These are phyloP conservation scores for Quercus robur DNA, from an alignment of 306 rosid species.

Conservation along the genomic window DNA sequence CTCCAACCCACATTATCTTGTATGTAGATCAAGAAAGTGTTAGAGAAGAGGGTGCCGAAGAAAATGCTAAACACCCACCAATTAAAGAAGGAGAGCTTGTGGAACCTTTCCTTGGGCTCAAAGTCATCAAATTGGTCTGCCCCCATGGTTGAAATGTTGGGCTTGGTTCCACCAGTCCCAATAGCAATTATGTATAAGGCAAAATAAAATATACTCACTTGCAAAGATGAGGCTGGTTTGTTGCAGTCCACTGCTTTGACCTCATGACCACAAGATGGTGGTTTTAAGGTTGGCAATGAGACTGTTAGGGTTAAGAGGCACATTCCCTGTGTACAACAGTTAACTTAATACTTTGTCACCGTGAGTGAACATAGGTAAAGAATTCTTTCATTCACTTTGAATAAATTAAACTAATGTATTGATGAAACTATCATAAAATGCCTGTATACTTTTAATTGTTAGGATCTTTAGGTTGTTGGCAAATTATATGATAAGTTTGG, in stretches of 20 bases:
- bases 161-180: constrained; percentile 86
- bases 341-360: neutral
- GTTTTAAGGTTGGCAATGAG: constrained; percentile 54
- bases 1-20: constrained; percentile 77
- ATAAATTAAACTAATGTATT: too few species aligned
- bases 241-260: constrained; percentile 28
- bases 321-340: constrained; percentile 54
- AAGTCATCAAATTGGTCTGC: constrained; percentile 87
- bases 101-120: constrained; percentile 55
- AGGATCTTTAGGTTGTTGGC: too few species aligned
- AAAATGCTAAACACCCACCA: constrained; percentile 83
- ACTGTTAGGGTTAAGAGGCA: constrained; percentile 57
- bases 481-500: too few species aligned
- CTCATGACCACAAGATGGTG: constrained; percentile 52
- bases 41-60: constrained; percentile 67
- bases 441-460: too few species aligned
- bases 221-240: constrained; percentile 48
- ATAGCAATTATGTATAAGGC: constrained; percentile 62
- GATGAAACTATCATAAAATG: too few species aligned
- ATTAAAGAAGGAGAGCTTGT: constrained; percentile 74
- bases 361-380: neutral
- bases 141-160: constrained; percentile 90
- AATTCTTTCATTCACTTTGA: neutral
- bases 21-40: constrained; percentile 60
- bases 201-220: constrained; percentile 52